These are phyloP conservation scores for Dendrothele bispora DNA, from an alignment of 768 basidiomycete species.

Conservation along the genomic window DNA sequence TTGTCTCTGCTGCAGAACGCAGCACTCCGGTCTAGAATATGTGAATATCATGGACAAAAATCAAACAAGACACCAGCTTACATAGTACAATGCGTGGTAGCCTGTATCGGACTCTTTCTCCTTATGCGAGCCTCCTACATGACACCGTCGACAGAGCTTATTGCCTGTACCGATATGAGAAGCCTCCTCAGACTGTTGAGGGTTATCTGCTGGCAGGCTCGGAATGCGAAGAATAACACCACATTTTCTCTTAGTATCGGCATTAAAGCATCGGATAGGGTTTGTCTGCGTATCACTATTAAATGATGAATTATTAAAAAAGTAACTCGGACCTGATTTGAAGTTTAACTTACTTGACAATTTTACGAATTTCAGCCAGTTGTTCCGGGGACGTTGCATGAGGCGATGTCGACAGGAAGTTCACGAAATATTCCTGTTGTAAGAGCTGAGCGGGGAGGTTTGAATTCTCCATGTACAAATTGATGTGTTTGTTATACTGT, in stretches of 20 bases:
- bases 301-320: no score
- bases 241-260: slow-evolving; percentile 5
- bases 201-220: slow-evolving; percentile 40
- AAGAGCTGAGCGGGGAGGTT: slow-evolving; percentile 35
- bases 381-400: slow-evolving; percentile 37
- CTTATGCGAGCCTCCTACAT: slow-evolving; percentile 33
- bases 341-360: no score
- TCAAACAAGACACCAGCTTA: slow-evolving; percentile 15
- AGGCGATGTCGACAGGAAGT: slow-evolving; percentile 40
- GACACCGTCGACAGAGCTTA: slow-evolving; percentile 39
- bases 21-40: slow-evolving; percentile 19
- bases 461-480: slow-evolving; percentile 37
- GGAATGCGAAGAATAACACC: slow-evolving; percentile 19
- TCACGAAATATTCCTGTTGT: slow-evolving; percentile 35
- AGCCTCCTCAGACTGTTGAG: slow-evolving; percentile 34
- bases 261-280: slow-evolving; percentile 32
- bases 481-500: slow-evolving; percentile 46
- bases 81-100: slow-evolving; percentile 32
- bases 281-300: slow-evolving; percentile 28
- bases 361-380: slow-evolving; percentile 24
- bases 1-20: slow-evolving; percentile 18
- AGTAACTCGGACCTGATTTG: no score
- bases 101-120: slow-evolving; percentile 32
- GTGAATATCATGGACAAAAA: background rate
- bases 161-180: slow-evolving; percentile 43